These are phyloP conservation scores for Hypericum perforatum DNA, from an alignment of 345 rosid species.

Conservation along the genomic window DNA sequence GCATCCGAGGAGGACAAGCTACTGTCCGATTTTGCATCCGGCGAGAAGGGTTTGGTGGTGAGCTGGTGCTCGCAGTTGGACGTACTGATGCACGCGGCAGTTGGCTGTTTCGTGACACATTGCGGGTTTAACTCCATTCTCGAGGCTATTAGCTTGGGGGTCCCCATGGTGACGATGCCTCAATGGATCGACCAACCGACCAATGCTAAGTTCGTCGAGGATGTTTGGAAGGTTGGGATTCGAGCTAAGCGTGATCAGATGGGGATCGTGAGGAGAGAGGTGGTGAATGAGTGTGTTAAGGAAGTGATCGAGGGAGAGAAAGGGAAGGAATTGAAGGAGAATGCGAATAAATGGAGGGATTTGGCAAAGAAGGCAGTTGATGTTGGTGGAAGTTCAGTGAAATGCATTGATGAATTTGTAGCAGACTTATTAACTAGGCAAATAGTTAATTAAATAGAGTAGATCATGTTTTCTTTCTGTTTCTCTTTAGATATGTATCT, in stretches of 20 bases:
- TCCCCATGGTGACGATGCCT: neutral
- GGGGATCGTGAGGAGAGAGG: neutral
- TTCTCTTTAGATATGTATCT: too few relatives aligned
- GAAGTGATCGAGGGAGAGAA: neutral
- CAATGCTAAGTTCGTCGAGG: neutral
- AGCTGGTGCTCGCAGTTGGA: conserved; percentile 1
- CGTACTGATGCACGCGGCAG: neutral
- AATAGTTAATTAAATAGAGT: too few relatives aligned
- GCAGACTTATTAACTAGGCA: too few relatives aligned
- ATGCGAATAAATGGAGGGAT: neutral
- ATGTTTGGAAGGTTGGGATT: neutral
- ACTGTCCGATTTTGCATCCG: neutral
- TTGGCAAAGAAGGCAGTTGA: neutral
- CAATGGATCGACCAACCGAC: neutral
- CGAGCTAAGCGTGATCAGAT: neutral
- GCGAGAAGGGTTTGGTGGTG: neutral
- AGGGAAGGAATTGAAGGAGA: neutral
- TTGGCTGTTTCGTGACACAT: neutral
- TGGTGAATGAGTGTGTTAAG: neutral
- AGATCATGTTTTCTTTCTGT: too few relatives aligned
- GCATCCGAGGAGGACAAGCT: neutral
- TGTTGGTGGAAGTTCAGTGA: neutral
- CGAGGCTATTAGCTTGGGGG: neutral
- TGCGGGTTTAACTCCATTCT: neutral
- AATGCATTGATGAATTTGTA: too few relatives aligned